Evolutionary conservation across 2,329 filamentous ascomycete genomes (phyloP), one percentile per base, ranked within the genome.

Genomic region (Monilinia fructigena): DNA sequence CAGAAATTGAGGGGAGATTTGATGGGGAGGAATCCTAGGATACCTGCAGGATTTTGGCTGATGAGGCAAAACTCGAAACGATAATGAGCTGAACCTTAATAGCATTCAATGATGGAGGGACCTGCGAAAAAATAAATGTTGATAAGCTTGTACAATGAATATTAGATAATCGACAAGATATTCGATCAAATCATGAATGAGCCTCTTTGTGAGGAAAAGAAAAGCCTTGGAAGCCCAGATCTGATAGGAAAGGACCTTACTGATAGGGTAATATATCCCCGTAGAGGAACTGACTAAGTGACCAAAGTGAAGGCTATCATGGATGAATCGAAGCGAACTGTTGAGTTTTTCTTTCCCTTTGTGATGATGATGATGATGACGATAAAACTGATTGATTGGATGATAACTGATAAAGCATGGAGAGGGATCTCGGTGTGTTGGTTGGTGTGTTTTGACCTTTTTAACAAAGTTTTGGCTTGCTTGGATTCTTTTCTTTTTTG

Each of bases 1-100:
- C 45, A 60, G 28, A 38, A 23, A 38, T 50, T 18, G 42, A 48
- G 56, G 42, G 42, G 56, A 60, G 42, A 60, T 60, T 60, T 48
- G 42, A 60, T 38, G 56, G 56, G 18, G 4, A 50, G 52, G 18
- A 35, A n/a, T 55, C 4, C n/a, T 6, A 55, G 31, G 47, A 26
- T 60, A 60, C 31, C 50, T 55, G 53, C 53, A 55, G 53, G 53
- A 55, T n/a, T 38, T 35, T 18, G 53, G 7, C 4, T 38, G 28
- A 38, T 38, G 53, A 55, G 18, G 28, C 28, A 4, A 38, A n/a
- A 35, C 16, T 23, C 56, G 12, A 48, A 11, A n/a, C 12, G 14
- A 28, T 20, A 28, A 48, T 23, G 45, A 26, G 58, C 58, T 40
- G 58, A 40, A 16, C 14, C 20, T 18, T 35, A 35, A 35, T 6